Evolutionary conservation across 345 rosid genomes (phyloP), one percentile per base, ranked within the genome.

Genomic region (Eucalyptus marginata): DNA sequence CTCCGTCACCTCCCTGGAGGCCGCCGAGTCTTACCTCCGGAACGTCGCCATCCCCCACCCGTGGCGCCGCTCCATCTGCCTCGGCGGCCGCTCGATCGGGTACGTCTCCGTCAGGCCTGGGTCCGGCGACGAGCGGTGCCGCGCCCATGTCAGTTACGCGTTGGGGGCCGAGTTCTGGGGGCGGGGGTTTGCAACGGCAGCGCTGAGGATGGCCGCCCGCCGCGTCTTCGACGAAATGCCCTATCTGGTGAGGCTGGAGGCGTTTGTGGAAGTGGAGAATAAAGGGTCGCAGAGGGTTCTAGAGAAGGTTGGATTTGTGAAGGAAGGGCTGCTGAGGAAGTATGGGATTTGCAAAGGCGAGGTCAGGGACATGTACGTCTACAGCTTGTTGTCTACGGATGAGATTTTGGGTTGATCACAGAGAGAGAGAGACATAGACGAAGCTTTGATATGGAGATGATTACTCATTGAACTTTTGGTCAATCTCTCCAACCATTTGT

Each of bases 251-350:
- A 93, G 99, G 92, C 15, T 95, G 27, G 92, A 95, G 81, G 99
- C 97, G 68, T 88, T 93, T 46, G 96, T 94, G 22, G 95, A 93
- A 68, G 90, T 89, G 31, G 95, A 95, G 81, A 94, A 96, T 29
- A 88, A 33, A 20, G 93, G 92, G 24, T 96, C 96, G 49, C 96
- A 94, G 49, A 94, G 93, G 89, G 95, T 96, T 13, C 56, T 94
- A 83, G 95, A 94, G 91, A 96, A 97, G 88, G 94, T 87, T 86
- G 97, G 98, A 86, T 94, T 95, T 79, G 15, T 49, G 88, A 92
- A 91, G 88, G 96, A 96, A 89, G 97, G 96, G 43, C 58, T 95
- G 92, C 89, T 96, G 29, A 93, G 97, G 91, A 94, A 94, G 86
- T 94, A 92, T 56, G 93, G 91, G 8, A 88, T 87, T 88, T 91